Percentiles rank a stretch among this genome's conserved stretches.
Evolutionary conservation across 345 rosid genomes (phyloP).

Genomic region (Linum tenue): DNA sequence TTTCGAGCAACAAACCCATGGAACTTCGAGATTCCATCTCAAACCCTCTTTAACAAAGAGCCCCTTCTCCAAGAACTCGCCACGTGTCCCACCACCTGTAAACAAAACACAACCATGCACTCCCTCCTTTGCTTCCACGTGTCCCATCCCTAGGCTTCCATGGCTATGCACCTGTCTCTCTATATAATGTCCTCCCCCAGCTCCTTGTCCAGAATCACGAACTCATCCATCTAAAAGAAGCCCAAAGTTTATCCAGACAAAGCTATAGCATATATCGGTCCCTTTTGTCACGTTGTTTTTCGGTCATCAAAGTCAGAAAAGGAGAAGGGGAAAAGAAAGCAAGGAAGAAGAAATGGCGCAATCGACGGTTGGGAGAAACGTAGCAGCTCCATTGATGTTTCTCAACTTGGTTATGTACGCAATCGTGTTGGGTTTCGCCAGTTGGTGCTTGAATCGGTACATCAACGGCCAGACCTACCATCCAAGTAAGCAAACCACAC

Average conservation of each 20-base stretch:
- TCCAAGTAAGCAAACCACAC: conserved; percentile 42
- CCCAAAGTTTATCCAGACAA: too few relatives aligned
- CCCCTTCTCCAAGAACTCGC: neutral
- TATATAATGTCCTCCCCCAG: neutral
- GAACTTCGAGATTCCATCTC: neutral
- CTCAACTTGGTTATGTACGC: conserved; percentile 70
- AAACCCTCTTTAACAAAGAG: neutral
- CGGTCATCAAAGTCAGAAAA: neutral
- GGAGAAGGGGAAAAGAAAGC: neutral
- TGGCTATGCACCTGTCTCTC: neutral
- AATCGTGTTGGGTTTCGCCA: conserved; percentile 70
- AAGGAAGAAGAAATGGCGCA: conserved; percentile 31
- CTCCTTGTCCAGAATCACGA: neutral
- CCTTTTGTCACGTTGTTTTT: neutral
- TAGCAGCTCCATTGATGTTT: conserved; percentile 85
- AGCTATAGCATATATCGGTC: neutral
- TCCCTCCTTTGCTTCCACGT: neutral
- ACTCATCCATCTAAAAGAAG: too few relatives aligned
- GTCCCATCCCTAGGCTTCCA: neutral
- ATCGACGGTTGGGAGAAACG: conserved; percentile 58
- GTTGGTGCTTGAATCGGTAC: conserved; percentile 67
- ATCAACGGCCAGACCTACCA: conserved; percentile 74
- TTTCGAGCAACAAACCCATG: neutral
- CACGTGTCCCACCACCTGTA: neutral
- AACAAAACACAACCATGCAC: neutral